These are phyloP conservation scores for Diplosphaera chodatii DNA, from an alignment of 139 green algal species.

Conservation along the genomic window DNA sequence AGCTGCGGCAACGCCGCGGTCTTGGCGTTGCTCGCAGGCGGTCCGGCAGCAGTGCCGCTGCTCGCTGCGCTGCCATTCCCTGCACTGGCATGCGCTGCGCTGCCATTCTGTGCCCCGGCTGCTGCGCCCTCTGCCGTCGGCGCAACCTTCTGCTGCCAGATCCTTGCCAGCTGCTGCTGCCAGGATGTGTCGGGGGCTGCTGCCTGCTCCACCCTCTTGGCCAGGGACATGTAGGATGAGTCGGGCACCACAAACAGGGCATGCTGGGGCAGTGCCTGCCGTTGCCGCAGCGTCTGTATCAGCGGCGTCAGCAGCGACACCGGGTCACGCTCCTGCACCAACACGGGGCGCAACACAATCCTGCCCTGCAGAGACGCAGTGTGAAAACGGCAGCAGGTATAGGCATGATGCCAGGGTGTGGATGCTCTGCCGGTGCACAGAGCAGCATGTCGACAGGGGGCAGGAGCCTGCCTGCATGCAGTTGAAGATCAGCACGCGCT, in stretches of 20 bases:
- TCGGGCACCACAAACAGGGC: conserved; percentile 69
- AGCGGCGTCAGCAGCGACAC: conserved; percentile 65
- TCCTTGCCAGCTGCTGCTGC: conserved; percentile 40
- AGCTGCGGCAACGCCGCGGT: conserved; percentile 1
- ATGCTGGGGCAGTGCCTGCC: conserved; percentile 31
- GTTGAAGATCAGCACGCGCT: conserved; percentile 88
- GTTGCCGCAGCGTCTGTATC: conserved; percentile 19
- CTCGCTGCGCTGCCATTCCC: neutral
- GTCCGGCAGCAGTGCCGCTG: no score
- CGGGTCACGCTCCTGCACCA: conserved; percentile 68
- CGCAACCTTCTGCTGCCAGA: conserved; percentile 34
- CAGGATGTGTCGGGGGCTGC: conserved; percentile 38
- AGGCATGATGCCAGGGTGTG: no score
- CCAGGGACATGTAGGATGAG: conserved; percentile 39
- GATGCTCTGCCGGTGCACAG: no score
- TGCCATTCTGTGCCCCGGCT: neutral
- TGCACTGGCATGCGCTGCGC: neutral
- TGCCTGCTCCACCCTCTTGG: neutral
- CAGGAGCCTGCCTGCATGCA: conserved; percentile 60
- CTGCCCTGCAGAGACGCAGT: no score
- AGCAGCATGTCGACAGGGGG: no score
- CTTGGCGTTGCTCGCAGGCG: neutral
- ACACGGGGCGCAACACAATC: neutral
- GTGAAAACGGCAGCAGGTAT: no score
- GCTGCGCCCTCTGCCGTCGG: neutral